Evolutionary conservation across 2,329 filamentous ascomycete species (phyloP).

Genomic region (Cladorrhinum sp.): DNA sequence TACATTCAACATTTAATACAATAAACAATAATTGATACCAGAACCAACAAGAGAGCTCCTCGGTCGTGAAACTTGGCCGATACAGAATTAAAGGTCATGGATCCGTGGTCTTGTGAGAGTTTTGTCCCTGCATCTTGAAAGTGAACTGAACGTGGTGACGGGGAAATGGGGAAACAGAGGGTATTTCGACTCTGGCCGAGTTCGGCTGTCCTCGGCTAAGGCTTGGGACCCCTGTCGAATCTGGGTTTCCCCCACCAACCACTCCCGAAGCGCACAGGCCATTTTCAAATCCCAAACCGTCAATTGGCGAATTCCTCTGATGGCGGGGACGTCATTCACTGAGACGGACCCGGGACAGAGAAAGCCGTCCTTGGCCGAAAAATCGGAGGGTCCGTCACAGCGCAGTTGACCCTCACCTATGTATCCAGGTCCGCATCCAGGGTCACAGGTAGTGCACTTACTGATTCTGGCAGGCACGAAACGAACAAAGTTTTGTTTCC

Average conservation of each 20-base stretch:
- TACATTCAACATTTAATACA: background rate
- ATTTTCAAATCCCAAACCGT: slow-evolving; percentile 25
- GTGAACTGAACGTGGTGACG: background rate
- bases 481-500: slow-evolving; percentile 1
- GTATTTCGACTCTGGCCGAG: background rate
- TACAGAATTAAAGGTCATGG: background rate
- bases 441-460: background rate
- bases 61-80: background rate
- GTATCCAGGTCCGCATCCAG: too few species aligned
- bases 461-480: background rate
- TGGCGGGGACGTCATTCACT: slow-evolving; percentile 25
- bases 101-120: background rate
- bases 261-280: slow-evolving; percentile 14
- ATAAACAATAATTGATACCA: background rate
- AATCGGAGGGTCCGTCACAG: background rate
- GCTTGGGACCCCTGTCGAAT: background rate
- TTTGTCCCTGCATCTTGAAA: background rate
- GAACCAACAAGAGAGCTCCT: background rate
- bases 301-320: slow-evolving; percentile 20
- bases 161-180: too few species aligned
- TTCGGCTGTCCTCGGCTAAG: slow-evolving; percentile 24
- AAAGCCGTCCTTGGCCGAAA: slow-evolving; percentile 7
- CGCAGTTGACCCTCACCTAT: too few species aligned
- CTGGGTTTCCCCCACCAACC: slow-evolving; percentile 10
- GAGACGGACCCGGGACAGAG: background rate